These are phyloP conservation scores for Clitoria ternatea DNA, from an alignment of 306 rosid species.

Conservation along the genomic window DNA sequence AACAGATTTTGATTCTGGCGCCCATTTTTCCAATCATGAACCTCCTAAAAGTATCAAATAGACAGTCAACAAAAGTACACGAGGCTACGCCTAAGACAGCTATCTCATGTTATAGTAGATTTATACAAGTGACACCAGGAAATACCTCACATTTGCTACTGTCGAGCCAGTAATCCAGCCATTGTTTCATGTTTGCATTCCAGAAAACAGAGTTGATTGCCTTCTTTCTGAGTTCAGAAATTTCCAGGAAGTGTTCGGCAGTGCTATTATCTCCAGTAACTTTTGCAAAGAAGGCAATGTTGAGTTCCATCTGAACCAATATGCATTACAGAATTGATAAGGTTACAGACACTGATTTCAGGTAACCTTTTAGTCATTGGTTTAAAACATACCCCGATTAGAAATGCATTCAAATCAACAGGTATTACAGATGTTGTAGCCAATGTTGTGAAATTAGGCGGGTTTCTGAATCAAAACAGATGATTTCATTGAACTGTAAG, in stretches of 20 bases:
- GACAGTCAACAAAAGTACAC: constrained; percentile 13
- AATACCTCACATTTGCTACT: constrained; percentile 36
- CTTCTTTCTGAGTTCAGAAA: constrained; percentile 55
- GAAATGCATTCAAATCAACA: constrained; percentile 72
- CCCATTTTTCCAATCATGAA: constrained; percentile 50
- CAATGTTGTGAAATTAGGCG: constrained; percentile 63
- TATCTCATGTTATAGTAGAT: background rate
- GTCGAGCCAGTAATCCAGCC: constrained; percentile 88
- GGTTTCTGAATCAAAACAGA: constrained; percentile 51
- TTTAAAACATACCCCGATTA: constrained; percentile 60
- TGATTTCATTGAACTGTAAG: background rate
- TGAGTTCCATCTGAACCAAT: constrained; percentile 72
- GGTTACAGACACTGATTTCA: constrained; percentile 5
- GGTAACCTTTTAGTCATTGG: constrained; percentile 8
- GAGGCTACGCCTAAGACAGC: constrained; percentile 4
- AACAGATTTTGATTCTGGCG: constrained; percentile 60
- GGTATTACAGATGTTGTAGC: constrained; percentile 80
- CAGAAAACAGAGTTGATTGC: constrained; percentile 71
- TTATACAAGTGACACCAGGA: background rate
- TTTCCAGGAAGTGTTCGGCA: constrained; percentile 42
- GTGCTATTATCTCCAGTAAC: constrained; percentile 48
- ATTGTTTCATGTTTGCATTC: constrained; percentile 63
- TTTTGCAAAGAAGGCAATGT: constrained; percentile 71
- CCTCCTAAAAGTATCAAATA: constrained; percentile 40
- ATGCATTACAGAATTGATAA: constrained; percentile 13